Evolutionary conservation across 202 grass and related monocot genomes (phyloP), one percentile per base, ranked within the genome.

Genomic region (Bolboschoenoplectus hybrid): DNA sequence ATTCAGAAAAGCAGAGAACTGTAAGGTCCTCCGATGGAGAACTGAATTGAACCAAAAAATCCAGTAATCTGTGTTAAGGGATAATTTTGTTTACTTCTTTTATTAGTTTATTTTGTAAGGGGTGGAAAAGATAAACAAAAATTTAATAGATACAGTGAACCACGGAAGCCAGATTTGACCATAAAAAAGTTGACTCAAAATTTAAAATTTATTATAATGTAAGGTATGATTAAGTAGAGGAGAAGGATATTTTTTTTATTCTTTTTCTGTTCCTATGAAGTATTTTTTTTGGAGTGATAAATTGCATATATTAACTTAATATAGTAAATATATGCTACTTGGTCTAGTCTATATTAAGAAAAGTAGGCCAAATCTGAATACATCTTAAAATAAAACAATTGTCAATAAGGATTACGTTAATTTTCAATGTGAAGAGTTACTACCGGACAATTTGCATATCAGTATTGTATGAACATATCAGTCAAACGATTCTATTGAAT

Each of bases 401-500:
- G 14, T 57, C 16, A 13, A 34, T 43, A 80, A 60, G 8, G 7
- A 43, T 60, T 36, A 60, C 75, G 60, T 80, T 0, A 60, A 60
- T 19, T 43, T 61, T 61, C 16, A 9, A 20, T 43, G 3, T 3
- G 0, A 39, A 44, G 6, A 20, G 53, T 80, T 61, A 16, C 52
- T 61, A 60, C 7, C 7, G 43, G 14, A 16, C 7, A 80, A 0
- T 60, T 80, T 60, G 36, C 61, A 61, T 80, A 3, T 34, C 7
- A 66, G 10, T 70, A 55, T 66, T 69, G 47, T 84, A 41, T 55
- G 14, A 32, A 71, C 13, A 5, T 71, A 80, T 53, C 64, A 40
- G 64, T 84, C 82, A 84, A 84, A 55, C 65, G n/a, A 69, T 67
- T 84, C 35, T 69, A 43, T 84, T 57, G 46, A 84, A 71, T 71